Evolutionary conservation across 2,329 filamentous ascomycete genomes (phyloP), one percentile per base, ranked within the genome.

Genomic region (Trichoderma koningiopsis): DNA sequence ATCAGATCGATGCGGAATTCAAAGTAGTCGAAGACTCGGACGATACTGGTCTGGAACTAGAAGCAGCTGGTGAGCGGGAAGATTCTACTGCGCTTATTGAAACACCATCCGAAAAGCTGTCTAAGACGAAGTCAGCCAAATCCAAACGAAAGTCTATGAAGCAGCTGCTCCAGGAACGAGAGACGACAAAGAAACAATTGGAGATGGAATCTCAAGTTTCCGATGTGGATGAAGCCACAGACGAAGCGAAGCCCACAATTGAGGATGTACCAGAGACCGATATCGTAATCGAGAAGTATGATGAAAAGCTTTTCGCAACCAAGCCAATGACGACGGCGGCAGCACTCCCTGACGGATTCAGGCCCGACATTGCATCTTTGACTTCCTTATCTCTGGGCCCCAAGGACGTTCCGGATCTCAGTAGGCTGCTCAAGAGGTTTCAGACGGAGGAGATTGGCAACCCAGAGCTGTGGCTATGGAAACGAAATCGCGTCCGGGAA

Each of bases 131-230:
- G 49, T 22, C 74, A 0, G 35, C 81, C 56, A 91, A 90, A 76
- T 73, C 85, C 4, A 92, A 92, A 83, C 93, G 88, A 82, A 93
- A 92, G 79, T 87, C 90, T 0, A 94, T 94, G 84, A 94, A 92
- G 78, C 89, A 94, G 75, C 78, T 92, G 3, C 86, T 91, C 57
- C 89, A 92, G 75, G 90, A 93, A 76, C 84, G 86, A 24, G 87
- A 90, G 74, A 86, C 86, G 13, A 79, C 88, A 67, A 88, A 88
- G 72, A 82, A 83, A 70, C 83, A 87, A 69, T 85, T 88, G 69
- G 84, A 86, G 71, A 81, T 73, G 80, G 73, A 82, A 76, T 65
- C 83, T 78, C 76, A 72, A 35, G 72, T 67, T n/a, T 75, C 69
- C 2, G 68, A 73, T 52, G 83, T 84, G 55, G 82, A 85, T 68